Evolutionary conservation across 2,329 filamentous ascomycete genomes (phyloP), one percentile per base, ranked within the genome.

Genomic region (Venturia asperata): DNA sequence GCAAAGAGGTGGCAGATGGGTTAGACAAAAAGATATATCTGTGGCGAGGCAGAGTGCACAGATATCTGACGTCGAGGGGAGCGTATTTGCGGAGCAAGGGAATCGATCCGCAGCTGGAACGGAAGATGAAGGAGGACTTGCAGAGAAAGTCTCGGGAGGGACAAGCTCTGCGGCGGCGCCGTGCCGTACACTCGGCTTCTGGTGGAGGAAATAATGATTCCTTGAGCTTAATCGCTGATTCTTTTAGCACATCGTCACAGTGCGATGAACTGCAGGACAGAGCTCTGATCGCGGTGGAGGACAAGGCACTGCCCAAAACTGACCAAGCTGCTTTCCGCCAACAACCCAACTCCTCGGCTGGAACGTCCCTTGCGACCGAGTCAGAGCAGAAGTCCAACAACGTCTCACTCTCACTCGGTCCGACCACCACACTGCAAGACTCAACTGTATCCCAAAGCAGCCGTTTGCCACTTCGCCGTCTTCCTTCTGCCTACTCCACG

Each of bases 1-100:
- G 79, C 0, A 66, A 72, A 4, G 73, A 77, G 24, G 73, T 79
- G 6, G 77, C 79, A 13, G 68, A 70, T 11, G 68, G 70, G 49
- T 67, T 77, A 13, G 74, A 77, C 56, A 62, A 65, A 15, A 45
- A 69, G 1, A 69, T 74, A 13, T 69, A 64, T 19, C 27, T 62
- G 37, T 71, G 69, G 70, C 61, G 67, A 42, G 66, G 64, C 15
- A 52, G 61, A 37, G 49, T 67, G 9, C 60, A 58, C 30, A 58
- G 52, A 58, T 58, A n/a, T 11, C 15, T 58, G 15, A 58, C 37
- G 52, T 58, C 15, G 15, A 58, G 17, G 30, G 52, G 15, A 6
- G 27, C 52, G 27, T 58, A 58, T 13, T 34, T 58, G 52, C 52
- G 52, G 30, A 58, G 52, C 10, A 34, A 58, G 5, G 30, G 30